These are phyloP conservation scores for Populus deltoides DNA, from an alignment of 345 rosid genomes.

Conservation along the genomic window DNA sequence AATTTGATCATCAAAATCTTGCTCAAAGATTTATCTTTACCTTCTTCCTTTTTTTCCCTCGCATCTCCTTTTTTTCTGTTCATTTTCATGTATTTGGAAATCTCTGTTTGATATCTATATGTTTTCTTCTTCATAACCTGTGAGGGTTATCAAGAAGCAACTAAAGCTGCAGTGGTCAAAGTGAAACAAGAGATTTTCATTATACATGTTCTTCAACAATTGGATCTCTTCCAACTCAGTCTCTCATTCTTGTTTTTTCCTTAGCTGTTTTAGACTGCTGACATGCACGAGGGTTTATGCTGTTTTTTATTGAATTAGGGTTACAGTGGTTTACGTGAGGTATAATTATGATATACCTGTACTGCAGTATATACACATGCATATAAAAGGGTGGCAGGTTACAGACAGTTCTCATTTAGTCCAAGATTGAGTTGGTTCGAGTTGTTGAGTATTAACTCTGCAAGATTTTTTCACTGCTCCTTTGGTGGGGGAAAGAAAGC, in stretches of 20 bases:
- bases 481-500: background rate
- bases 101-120: background rate
- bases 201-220: background rate
- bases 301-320: conserved; percentile 34
- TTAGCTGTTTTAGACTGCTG: background rate
- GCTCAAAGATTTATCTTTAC: background rate
- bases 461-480: background rate
- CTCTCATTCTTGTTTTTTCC: background rate
- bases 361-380: background rate
- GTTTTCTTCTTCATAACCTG: background rate
- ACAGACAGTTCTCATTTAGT: background rate
- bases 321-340: conserved; percentile 34
- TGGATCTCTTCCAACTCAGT: background rate
- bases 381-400: background rate
- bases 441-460: background rate
- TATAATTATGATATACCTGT: background rate
- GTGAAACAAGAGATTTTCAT: background rate
- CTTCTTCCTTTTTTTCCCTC: background rate
- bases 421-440: background rate
- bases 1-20: background rate
- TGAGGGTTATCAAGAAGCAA: background rate
- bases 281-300: background rate
- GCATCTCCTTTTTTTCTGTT: too few species aligned
- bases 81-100: background rate
- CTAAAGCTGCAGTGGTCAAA: background rate